phyloP scores from a whole-genome alignment of 352 stramenopile species.

The Thalassiosira sp. region DNA sequence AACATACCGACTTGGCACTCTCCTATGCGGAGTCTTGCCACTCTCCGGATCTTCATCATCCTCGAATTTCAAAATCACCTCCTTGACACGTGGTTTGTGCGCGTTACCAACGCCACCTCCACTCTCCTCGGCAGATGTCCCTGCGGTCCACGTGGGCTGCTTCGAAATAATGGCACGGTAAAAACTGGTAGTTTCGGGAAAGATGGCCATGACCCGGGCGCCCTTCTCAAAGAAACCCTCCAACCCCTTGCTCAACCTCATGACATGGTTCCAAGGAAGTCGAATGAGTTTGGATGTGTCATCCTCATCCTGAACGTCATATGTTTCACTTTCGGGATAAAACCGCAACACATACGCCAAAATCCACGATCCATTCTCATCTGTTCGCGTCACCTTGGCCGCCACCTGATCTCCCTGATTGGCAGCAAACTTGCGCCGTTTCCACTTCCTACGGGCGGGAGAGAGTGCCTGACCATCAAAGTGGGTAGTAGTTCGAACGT shows the following conservation, averaged over 20 bases:
- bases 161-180: slow-evolving; percentile 92
- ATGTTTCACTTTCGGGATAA: slow-evolving; percentile 88
- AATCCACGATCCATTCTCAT: slow-evolving; percentile 90
- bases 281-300: slow-evolving; percentile 89
- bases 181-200: slow-evolving; percentile 97
- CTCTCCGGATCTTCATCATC: slow-evolving; percentile 92
- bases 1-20: slow-evolving; percentile 93
- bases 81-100: slow-evolving; percentile 77
- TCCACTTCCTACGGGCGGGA: slow-evolving; percentile 55
- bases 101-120: slow-evolving; percentile 22
- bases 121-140: slow-evolving; percentile 34
- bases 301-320: slow-evolving; percentile 95
- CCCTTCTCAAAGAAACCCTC: slow-evolving; percentile 88
- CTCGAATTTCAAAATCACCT: slow-evolving; percentile 96
- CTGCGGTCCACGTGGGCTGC: slow-evolving; percentile 85
- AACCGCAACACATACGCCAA: slow-evolving; percentile 90
- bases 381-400: slow-evolving; percentile 78
- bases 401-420: slow-evolving; percentile 81
- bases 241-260: slow-evolving; percentile 77
- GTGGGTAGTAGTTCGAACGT: slow-evolving; percentile 62
- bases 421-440: slow-evolving; percentile 75
- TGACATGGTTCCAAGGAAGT: slow-evolving; percentile 86
- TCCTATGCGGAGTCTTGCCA: slow-evolving; percentile 89
- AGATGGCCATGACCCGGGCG: slow-evolving; percentile 95
- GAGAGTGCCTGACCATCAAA: slow-evolving; percentile 55